Evolutionary conservation across 148 eudicot genomes (phyloP).

Genomic region (Rhododendron vialii): DNA sequence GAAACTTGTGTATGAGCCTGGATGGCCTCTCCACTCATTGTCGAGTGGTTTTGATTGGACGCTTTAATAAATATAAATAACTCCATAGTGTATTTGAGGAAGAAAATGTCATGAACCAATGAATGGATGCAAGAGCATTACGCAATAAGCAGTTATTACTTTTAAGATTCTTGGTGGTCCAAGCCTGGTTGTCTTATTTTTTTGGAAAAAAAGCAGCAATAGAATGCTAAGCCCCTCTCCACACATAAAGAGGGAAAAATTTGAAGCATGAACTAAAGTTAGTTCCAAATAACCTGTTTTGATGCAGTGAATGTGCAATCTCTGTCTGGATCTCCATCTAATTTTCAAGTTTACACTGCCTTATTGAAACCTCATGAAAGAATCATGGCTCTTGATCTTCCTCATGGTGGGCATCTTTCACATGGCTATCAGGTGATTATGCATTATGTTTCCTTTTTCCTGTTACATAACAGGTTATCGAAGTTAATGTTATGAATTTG

Average conservation of each 20-base stretch:
- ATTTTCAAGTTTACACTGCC: slow-evolving; percentile 97
- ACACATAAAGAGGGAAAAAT: neutral
- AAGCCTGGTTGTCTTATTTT: neutral
- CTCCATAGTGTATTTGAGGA: neutral
- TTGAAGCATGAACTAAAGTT: neutral
- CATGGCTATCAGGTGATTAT: slow-evolving; percentile 91
- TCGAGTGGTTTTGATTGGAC: neutral
- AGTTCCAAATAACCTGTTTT: neutral
- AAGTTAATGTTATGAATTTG: neutral
- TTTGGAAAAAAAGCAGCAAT: neutral
- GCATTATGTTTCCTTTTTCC: neutral
- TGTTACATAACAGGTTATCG: neutral
- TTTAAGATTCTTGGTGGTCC: neutral
- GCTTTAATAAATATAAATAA: neutral
- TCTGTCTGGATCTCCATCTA: slow-evolving; percentile 93
- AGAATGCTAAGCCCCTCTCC: neutral
- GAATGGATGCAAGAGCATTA: neutral
- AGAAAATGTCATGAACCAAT: neutral
- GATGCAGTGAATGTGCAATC: slow-evolving; percentile 95
- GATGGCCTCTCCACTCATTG: neutral
- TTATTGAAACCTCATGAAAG: slow-evolving; percentile 95
- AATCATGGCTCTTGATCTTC: slow-evolving; percentile 99
- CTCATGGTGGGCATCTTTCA: slow-evolving; percentile 99
- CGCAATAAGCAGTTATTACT: neutral
- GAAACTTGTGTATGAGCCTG: neutral